phyloP scores from a whole-genome alignment of 1,139 yeast genomes.

The Debaryomyces subglobosus region DNA sequence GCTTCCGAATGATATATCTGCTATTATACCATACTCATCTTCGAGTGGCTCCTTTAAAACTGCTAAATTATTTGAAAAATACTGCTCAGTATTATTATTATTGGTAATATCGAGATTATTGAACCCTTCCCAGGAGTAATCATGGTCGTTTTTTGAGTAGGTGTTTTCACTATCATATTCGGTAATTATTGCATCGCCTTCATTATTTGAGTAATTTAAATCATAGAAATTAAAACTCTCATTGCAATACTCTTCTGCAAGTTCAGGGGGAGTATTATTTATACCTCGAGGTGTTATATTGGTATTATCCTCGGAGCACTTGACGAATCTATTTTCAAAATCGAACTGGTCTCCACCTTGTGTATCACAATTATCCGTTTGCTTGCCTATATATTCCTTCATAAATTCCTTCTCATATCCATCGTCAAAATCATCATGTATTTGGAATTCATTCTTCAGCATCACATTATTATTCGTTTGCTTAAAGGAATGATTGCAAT shows the following conservation, averaged over 20 bases:
- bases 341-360: neutral
- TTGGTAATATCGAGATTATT: neutral
- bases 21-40: constrained; percentile 13
- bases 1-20: constrained; percentile 21
- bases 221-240: constrained; percentile 12
- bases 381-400: constrained; percentile 10
- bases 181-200: constrained; percentile 10
- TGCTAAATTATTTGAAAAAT: constrained; percentile 8
- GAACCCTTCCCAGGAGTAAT: constrained; percentile 12
- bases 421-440: constrained; percentile 28
- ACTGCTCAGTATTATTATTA: constrained; percentile 3
- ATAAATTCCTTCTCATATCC: constrained; percentile 31
- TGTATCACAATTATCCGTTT: neutral
- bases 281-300: constrained; percentile 2
- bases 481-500: neutral
- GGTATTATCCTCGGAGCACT: neutral
- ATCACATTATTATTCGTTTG: neutral
- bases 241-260: constrained; percentile 10
- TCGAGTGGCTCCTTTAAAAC: constrained; percentile 12
- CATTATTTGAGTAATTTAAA: constrained; percentile 10
- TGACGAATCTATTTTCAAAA: neutral
- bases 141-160: constrained; percentile 6
- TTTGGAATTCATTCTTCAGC: constrained; percentile 4
- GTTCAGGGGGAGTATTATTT: constrained; percentile 13
- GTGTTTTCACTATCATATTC: constrained; percentile 12